Base-by-base conservation (phyloP, 129 eudicot genomes). In the Sambucus nigra region DNA sequence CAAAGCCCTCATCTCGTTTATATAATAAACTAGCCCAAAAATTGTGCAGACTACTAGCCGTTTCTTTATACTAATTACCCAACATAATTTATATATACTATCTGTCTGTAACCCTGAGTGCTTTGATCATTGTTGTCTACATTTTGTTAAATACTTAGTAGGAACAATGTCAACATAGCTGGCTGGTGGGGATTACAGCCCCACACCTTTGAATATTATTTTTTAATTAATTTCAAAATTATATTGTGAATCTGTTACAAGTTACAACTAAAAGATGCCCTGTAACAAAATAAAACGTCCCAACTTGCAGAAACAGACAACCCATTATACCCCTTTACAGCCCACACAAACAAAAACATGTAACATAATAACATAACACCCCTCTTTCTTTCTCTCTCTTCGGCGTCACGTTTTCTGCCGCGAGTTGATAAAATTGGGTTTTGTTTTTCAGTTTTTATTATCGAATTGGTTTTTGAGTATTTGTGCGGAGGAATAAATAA, bases 301-400 rank as follows among this genome's bases (percentile, higher is more conserved):
- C 80, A 74, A 74, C 67, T 74, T 68, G 71, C 66, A 68, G 74
- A 57, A 74, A 25, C 80, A 64, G 80, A 69, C 80, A 69, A 65
- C 72, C 75, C 75, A 62, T 69, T 64, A 55, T 69, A 69, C 72
- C 53, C 55, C 80, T 75, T 75, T 75, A 75, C 80, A 69, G 68
- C 76, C 80, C 76, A 75, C 47, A 57, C 35, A 49, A 25, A 61
- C 35, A 49, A 31, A 66, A n/a, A 18, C 2, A 7, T 31, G 19
- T 21, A 32, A 33, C 53, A 11, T n/a, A n/a, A n/a, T n/a, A n/a
- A n/a, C n/a, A n/a, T n/a, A n/a, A n/a, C n/a, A n/a, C n/a, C 26
- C n/a, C 16, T 39, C 38, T 48, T 41, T 40, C 51, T 60, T 48
- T 35, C 55, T 59, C 67, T 49, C 25, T 57, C 52, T 41, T 47